Percentiles rank a stretch among this genome's conserved stretches.
These are phyloP conservation scores for Funneliformis geosporum DNA, from an alignment of 192 early-diverging fungal species.

Conservation along the genomic window DNA sequence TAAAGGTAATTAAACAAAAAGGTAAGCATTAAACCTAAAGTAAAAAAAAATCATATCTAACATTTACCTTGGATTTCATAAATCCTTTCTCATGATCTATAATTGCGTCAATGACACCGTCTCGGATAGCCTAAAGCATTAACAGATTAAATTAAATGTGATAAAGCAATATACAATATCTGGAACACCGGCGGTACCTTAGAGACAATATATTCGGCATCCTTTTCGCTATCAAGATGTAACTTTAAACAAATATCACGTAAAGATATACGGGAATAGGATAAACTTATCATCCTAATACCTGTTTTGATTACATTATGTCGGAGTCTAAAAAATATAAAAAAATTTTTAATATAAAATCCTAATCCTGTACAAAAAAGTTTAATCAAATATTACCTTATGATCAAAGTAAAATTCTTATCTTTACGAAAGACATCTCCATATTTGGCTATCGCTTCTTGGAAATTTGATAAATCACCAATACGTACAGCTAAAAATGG, in stretches of 20 bases:
- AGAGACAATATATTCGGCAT: constrained; percentile 98
- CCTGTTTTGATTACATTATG: constrained; percentile 99
- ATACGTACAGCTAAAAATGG: constrained; percentile 77
- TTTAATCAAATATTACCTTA: constrained; percentile 40
- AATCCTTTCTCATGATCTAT: constrained; percentile 93
- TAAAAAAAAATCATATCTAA: background rate
- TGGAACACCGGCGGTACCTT: constrained; percentile 60
- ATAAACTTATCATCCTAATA: constrained; percentile 93
- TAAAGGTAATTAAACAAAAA: constrained; percentile 18
- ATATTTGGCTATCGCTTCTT: constrained; percentile 78
- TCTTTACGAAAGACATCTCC: constrained; percentile 79
- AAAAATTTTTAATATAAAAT: background rate
- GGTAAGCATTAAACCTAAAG: background rate
- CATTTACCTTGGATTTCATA: constrained; percentile 78
- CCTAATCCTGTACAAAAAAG: constrained; percentile 50
- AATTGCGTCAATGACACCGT: constrained; percentile 98
- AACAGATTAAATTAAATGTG: background rate
- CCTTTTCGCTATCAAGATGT: constrained; percentile 96
- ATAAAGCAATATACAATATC: background rate
- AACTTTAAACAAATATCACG: constrained; percentile 96
- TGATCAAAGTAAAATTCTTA: constrained; percentile 87
- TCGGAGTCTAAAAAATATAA: constrained; percentile 69
- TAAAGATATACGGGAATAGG: constrained; percentile 95
- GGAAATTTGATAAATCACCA: constrained; percentile 93
- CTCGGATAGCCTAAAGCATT: constrained; percentile 72